Base-by-base conservation (phyloP, 2,329 filamentous ascomycete species). In the Scytalidium lignicola region DNA sequence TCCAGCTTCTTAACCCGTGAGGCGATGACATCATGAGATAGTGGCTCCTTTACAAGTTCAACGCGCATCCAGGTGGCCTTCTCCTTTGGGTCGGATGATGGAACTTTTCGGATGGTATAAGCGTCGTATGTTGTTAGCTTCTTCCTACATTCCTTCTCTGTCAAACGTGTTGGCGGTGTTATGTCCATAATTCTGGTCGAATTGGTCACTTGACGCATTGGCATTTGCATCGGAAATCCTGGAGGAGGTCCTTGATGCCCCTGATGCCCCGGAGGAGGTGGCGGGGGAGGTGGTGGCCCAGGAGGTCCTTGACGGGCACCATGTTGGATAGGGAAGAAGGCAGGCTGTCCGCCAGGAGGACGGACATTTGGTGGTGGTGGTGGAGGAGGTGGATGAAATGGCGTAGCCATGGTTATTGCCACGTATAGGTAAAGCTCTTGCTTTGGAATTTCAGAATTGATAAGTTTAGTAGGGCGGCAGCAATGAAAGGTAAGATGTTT, bases 31-130 rank as follows among this genome's bases (percentile, higher is more conserved):
- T 62, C 55, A 37, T 61, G 56, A 12, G 60, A 43, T 12, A 58
- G 47, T 13, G 46, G 41, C 43, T 65, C 62, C 42, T 63, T 48
- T 3, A 48, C 54, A 12, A 59, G 29, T 26, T 58, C 51, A 12
- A 54, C 52, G 44, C 56, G 55, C 3, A 60, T 59, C 61, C 62
- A 65, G 17, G 61, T 62, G 32, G 55, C 26, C 22, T 56, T 58
- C 19, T 60, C 50, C 39, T 56, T 57, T 10, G 47, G 46, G 45
- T 56, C 50, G 13, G 22, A 32, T 1, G 59, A 52, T 26, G 39
- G 10, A 6, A 49, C 53, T 49, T 63, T 62, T 22, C 53, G 55
- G 22, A 65, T 55, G 1, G 58, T 59, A 41, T 51, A 55, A 12
- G 54, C 58, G 8, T 29, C 32, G 43, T 62, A 61, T 12, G 52